Evolutionary conservation across 768 basidiomycete species (phyloP).

Genomic region (Panaeolus cyanescens): DNA sequence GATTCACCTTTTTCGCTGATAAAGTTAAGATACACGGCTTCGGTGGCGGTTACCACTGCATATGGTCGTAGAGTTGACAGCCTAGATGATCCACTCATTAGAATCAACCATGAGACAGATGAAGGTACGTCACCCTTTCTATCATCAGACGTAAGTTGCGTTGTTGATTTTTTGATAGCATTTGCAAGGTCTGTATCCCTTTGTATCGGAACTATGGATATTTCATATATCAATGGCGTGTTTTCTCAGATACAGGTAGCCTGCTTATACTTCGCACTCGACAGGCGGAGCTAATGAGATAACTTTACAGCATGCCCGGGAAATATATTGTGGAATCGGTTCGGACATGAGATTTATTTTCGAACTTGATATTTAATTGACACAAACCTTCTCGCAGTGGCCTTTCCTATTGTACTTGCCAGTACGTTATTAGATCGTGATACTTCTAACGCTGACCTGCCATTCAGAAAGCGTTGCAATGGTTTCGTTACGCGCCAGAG

Average conservation of each 20-base stretch:
- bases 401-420: conserved; percentile 18
- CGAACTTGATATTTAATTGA: neutral
- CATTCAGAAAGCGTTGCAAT: conserved; percentile 26
- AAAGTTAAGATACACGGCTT: conserved; percentile 21
- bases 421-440: neutral
- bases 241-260: conserved; percentile 4
- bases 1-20: neutral
- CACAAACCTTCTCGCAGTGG: conserved; percentile 8
- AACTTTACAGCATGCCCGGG: conserved; percentile 14
- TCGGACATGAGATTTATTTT: neutral
- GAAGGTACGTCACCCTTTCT: conserved; percentile 18
- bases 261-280: neutral
- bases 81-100: conserved; percentile 22
- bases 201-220: neutral
- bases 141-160: neutral
- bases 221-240: neutral
- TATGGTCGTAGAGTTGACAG: conserved; percentile 25
- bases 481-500: conserved; percentile 30
- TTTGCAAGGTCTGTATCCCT: conserved; percentile 5
- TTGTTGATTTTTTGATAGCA: neutral
- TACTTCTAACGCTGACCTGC: neutral
- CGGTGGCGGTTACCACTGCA: conserved; percentile 21
- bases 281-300: neutral
- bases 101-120: conserved; percentile 21
- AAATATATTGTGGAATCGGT: conserved; percentile 22